Conservation (phyloP, 768 basidiomycete genomes). For the Podaxis rugospora region DNA sequence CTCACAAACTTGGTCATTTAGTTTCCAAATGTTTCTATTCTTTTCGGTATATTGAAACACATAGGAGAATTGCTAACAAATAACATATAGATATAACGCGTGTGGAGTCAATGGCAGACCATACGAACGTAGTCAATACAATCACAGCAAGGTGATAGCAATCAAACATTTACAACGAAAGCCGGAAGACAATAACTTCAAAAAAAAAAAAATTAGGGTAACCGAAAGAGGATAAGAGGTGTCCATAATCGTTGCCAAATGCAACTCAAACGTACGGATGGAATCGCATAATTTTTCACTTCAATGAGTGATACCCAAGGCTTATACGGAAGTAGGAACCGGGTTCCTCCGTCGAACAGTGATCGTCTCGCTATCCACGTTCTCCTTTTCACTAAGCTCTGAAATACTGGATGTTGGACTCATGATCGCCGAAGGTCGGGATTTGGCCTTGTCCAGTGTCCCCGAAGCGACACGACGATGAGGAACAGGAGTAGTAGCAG, state of each 20-base stretch:
- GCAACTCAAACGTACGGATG: background rate
- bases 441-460: constrained; percentile 25
- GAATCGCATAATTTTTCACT: background rate
- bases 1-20: background rate
- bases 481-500: constrained; percentile 22
- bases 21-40: background rate
- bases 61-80: background rate
- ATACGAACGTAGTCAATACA: constrained; percentile 7
- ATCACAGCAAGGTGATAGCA: constrained; percentile 10
- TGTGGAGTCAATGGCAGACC: background rate
- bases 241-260: constrained; percentile 3
- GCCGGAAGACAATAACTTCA: background rate
- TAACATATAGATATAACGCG: constrained; percentile 7
- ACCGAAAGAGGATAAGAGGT: background rate
- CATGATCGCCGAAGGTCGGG: constrained; percentile 25
- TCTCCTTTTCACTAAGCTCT: constrained; percentile 59
- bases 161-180: constrained; percentile 6
- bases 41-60: constrained; percentile 1
- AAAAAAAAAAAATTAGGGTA: background rate
- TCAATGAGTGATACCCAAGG: background rate
- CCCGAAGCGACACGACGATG: constrained; percentile 28
- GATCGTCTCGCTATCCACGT: constrained; percentile 29
- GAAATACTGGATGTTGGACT: constrained; percentile 35
- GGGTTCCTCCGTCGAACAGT: constrained; percentile 24
- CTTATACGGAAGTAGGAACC: constrained; percentile 26